Evolutionary conservation across 345 rosid species (phyloP), one percentile per base, ranked within the genome.

Genomic region (Brassica carinata): DNA sequence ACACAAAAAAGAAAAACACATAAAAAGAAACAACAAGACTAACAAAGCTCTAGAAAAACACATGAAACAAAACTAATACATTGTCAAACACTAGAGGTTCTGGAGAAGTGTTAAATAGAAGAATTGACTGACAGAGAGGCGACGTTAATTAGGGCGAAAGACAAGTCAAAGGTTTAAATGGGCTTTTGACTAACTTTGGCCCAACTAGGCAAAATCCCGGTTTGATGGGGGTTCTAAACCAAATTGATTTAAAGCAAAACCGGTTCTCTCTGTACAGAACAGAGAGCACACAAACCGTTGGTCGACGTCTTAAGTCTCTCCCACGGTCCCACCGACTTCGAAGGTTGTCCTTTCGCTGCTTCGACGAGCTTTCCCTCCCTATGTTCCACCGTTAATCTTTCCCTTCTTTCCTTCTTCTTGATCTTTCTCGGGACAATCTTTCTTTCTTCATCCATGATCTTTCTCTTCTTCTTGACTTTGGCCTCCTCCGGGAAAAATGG

Each of bases 21-120:
- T 33, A 1, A 33, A 33, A 33, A 5, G 36, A 31, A 31, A 33
- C 38, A 34, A 5, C 8, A 34, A 34, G 38, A 34, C 38, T 34
- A 34, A 34, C 40, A 34, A 34, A 34, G 40, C 40, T 34, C 40
- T 34, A 34, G 40, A 34, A 19, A 19, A 19, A 19, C 23, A 19
- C 23, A 19, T 19, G 23, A 19, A 19, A 19, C 40, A 34, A 34
- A 34, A 34, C 40, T 34, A 34, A 5, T 34, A 34, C 40, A 34
- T 34, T 34, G 40, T 34, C 40, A 34, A 34, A 34, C 8, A 34
- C 40, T 10, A 72, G 72, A 19, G 11, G 67, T 2, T 27, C 71
- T 38, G 36, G 36, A 38, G 6, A 67, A 73, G 73, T 66, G 4
- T 72, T 66, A 79, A 27, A 79, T 79, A 73, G 73, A 72, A 0